Evolutionary conservation across 2,329 filamentous ascomycete species (phyloP).

Genomic region (Aspergillus latus): DNA sequence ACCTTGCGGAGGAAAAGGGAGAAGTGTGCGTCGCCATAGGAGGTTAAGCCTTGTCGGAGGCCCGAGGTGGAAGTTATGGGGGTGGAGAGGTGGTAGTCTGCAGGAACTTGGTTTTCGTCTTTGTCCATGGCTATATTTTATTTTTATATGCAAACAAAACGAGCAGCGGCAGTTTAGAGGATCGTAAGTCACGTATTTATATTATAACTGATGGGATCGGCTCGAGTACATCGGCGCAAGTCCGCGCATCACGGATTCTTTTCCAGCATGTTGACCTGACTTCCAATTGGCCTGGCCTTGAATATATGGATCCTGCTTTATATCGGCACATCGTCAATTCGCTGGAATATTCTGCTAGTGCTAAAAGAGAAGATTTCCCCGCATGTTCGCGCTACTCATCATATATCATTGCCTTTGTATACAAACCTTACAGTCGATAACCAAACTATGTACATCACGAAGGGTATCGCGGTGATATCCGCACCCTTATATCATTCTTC

Average conservation of each 20-base stretch:
- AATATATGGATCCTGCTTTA: neutral
- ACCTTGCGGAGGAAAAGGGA: conserved; percentile 72
- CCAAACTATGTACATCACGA: neutral
- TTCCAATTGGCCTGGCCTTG: neutral
- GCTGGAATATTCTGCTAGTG: neutral
- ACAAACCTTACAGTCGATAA: neutral
- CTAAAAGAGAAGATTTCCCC: neutral
- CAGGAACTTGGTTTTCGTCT: neutral
- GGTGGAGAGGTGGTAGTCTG: conserved; percentile 56
- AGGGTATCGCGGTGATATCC: conserved; percentile 48
- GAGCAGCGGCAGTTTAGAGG: neutral
- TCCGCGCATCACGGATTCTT: conserved; percentile 21
- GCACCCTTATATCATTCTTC: conserved; percentile 54
- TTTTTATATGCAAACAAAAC: neutral
- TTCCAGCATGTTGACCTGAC: conserved; percentile 8
- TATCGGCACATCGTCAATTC: neutral
- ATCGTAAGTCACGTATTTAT: conserved; percentile 1
- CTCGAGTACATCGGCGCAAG: conserved; percentile 12
- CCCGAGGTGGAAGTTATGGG: conserved; percentile 55
- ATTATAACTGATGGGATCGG: conserved; percentile 47
- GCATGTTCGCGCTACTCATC: neutral
- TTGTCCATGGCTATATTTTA: conserved; percentile 13
- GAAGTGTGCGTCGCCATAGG: conserved; percentile 73
- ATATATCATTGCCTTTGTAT: neutral
- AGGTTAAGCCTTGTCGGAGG: conserved; percentile 63